Evolutionary conservation across 2,329 filamentous ascomycete species (phyloP).

Genomic region (Harringtonia lauricola): DNA sequence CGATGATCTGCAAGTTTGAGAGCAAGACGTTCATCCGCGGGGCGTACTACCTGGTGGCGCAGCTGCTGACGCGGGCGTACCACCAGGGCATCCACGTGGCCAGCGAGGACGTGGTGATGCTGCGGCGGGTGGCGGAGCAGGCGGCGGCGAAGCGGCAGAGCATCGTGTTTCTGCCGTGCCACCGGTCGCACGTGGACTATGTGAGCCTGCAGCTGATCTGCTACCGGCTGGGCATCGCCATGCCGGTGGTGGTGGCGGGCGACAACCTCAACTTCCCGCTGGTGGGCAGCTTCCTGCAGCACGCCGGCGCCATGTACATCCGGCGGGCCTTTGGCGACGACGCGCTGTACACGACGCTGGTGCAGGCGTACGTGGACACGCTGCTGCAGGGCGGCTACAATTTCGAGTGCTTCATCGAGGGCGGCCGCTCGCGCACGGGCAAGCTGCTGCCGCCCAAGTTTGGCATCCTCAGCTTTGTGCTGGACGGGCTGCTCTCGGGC

Average conservation of each 20-base stretch:
- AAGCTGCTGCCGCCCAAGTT: conserved; percentile 93
- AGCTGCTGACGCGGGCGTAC: conserved; percentile 84
- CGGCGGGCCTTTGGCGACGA: conserved; percentile 87
- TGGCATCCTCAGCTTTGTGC: conserved; percentile 81
- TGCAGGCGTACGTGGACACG: conserved; percentile 92
- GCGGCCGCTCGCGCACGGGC: conserved; percentile 81
- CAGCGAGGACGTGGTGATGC: conserved; percentile 78
- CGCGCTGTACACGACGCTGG: conserved; percentile 78
- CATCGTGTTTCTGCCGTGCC: conserved; percentile 90
- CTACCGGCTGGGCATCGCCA: conserved; percentile 77
- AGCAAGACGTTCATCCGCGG: conserved; percentile 84
- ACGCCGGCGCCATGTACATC: conserved; percentile 97
- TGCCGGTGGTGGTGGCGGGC: conserved; percentile 87
- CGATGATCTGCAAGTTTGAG: conserved; percentile 99
- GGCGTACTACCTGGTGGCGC: conserved; percentile 81
- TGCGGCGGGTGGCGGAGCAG: conserved; percentile 71
- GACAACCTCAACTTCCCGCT: conserved; percentile 94
- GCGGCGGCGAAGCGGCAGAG: conserved; percentile 84
- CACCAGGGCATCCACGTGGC: conserved; percentile 96
- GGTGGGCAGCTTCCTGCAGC: conserved; percentile 81
- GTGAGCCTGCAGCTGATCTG: conserved; percentile 92
- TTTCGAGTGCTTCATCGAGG: conserved; percentile 96
- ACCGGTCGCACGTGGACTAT: conserved; percentile 93
- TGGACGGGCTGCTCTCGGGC: conserved; percentile 82
- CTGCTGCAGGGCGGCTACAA: conserved; percentile 85